Percentiles rank a stretch among this genome's conserved stretches.
phyloP scores from a whole-genome alignment of 2,329 filamentous ascomycete genomes.

The Colletotrichum nymphaeae region DNA sequence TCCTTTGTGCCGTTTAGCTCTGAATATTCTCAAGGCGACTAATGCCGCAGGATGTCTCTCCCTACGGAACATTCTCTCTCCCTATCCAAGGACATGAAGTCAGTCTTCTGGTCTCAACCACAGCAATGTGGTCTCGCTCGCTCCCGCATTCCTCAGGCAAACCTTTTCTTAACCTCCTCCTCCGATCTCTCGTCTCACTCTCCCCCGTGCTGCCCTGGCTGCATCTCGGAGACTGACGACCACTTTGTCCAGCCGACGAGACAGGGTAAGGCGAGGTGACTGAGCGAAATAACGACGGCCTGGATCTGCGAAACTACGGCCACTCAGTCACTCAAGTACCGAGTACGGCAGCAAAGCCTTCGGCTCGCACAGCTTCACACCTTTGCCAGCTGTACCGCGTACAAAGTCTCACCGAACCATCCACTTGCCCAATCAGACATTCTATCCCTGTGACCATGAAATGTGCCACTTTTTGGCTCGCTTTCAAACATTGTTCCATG shows the following conservation, averaged over 20 bases:
- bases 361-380: slow-evolving; percentile 7
- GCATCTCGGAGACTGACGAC: slow-evolving; percentile 2
- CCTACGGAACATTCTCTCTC: neutral
- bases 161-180: slow-evolving; percentile 23
- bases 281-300: slow-evolving; percentile 33
- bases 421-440: slow-evolving; percentile 26
- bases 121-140: slow-evolving; percentile 7
- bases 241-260: neutral
- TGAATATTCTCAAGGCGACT: neutral
- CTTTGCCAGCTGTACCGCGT: slow-evolving; percentile 9
- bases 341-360: neutral
- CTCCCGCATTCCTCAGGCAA: slow-evolving; percentile 22
- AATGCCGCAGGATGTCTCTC: slow-evolving; percentile 16
- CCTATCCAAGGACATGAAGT: neutral
- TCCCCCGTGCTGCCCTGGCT: neutral
- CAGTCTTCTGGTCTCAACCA: slow-evolving; percentile 1
- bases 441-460: slow-evolving; percentile 21
- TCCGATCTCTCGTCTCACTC: neutral
- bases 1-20: neutral
- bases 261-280: slow-evolving; percentile 10
- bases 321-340: slow-evolving; percentile 6
- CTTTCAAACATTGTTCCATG: slow-evolving; percentile 16
- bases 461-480: slow-evolving; percentile 24
- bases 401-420: slow-evolving; percentile 28
- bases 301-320: slow-evolving; percentile 20